Base-by-base conservation (phyloP, 2,329 filamentous ascomycete species). In the Aureobasidium pullulans region DNA sequence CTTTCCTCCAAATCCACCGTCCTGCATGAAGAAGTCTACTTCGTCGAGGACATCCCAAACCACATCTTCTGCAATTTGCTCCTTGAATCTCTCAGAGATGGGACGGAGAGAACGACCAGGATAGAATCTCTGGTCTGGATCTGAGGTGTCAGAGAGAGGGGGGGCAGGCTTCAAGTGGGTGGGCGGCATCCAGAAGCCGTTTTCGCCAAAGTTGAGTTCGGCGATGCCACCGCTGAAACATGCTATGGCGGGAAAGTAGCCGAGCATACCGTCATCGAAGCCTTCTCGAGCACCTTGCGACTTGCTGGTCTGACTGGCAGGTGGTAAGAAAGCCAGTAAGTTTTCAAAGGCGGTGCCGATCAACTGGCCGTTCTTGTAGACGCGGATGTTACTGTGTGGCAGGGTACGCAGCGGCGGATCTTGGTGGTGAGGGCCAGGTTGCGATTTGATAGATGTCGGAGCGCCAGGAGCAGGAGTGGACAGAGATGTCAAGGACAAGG, bases 31-130 rank as follows among this genome's bases (percentile, higher is more conserved):
- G 75, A 89, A 94, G 75, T 96, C 91, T 50, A 96, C 89, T 74
- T 99, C 94, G 69, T 99, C 94, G 34, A 97, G 81, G 57, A 99
- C 82, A 72, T 99, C 94, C 71, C 91, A 96, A 32, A 96, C 82
- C 28, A 96, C 80, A 68, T 99, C 94, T 75, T 99, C 94, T 13
- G 88, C 91, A 62, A 99, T 92, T 76, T 97, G 93, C 70, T 99
- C 92, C 61, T 85, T 84, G 73, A 91, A 97, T 34, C 94, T 84
- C 62, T 95, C 89, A 7, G 84, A 82, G 23, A 96, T 77, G 0
- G 89, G 78, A 36, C 83, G 80, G 1, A 86, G 65, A 39, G 65
- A 68, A 11, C 73, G 67, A 1, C 69, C 65, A 13, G 28, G 39
- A 32, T 59, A 59, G 39, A 31, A 59, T 9, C 44, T 34, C 4